phyloP scores from a whole-genome alignment of 768 basidiomycete species.

The Amanita jacksonii region DNA sequence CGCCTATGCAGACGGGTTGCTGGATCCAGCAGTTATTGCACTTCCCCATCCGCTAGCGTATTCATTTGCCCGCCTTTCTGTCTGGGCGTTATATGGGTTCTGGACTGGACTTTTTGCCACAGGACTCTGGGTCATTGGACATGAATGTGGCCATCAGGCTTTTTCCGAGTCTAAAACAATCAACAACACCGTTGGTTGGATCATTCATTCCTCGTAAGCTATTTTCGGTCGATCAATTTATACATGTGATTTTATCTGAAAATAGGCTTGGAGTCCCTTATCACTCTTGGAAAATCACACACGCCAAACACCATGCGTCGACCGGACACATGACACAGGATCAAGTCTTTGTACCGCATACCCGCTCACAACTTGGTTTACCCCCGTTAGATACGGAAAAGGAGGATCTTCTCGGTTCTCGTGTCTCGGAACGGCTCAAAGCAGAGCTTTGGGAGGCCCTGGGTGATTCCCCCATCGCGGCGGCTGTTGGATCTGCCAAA shows the following conservation, averaged over 20 bases:
- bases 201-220: conserved; percentile 80
- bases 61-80: conserved; percentile 45
- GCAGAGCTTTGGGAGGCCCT: conserved; percentile 77
- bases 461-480: conserved; percentile 82
- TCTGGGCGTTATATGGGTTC: conserved; percentile 81
- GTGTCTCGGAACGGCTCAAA: conserved; percentile 56
- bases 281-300: conserved; percentile 93
- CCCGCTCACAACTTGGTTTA: conserved; percentile 64
- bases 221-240: conserved; percentile 6
- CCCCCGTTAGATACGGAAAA: conserved; percentile 58
- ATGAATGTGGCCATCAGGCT: conserved; percentile 94
- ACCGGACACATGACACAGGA: conserved; percentile 92
- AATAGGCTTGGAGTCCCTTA: conserved; percentile 87
- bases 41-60: conserved; percentile 58
- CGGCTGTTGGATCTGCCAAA: conserved; percentile 38
- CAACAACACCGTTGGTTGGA: conserved; percentile 90
- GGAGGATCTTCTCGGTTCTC: conserved; percentile 56
- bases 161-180: conserved; percentile 88
- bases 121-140: conserved; percentile 90
- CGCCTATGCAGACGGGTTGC: conserved; percentile 50
- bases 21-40: conserved; percentile 43
- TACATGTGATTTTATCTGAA: conserved; percentile 15
- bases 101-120: conserved; percentile 79
- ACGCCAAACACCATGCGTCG: conserved; percentile 92
- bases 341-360: conserved; percentile 90